Evolutionary conservation across 2,329 filamentous ascomycete genomes (phyloP), one percentile per base, ranked within the genome.

Genomic region (Coniochaeta hoffmannii): DNA sequence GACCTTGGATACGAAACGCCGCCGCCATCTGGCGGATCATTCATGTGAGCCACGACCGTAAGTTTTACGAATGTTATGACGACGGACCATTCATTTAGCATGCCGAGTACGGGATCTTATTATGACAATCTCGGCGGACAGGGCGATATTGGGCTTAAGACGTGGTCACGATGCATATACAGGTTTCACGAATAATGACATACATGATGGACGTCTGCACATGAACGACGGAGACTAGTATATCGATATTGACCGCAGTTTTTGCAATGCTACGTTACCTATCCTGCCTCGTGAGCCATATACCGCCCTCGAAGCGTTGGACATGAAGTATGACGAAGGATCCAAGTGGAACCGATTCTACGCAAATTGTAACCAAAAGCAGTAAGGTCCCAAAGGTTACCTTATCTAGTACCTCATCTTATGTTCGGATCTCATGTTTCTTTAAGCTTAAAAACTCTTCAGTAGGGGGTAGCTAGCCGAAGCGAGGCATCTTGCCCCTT

Each of bases 1-100:
- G 60, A 62, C 15, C 49, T 62, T 14, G 54, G 59, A 15, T 62
- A 58, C 31, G 56, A 57, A 17, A 62, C 60, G 24, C 60, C 60
- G 12, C 55, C 60, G 19, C 58, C 58, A 9, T 24, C 41, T 14
- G 41, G 41, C 24, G 41, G 19, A 7, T 26, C 41, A 6, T 46
- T 26, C 26, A 6, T 28, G 14, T 46, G 38, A 46, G 24, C 41
- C 12, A 4, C 14, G 2, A 19, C 2, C 14, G 8, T 11, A 24
- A 46, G 3, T 17, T 36, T 5, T 17, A 17, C 11, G 36, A 10
- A 19, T 7, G 11, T 19, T 22, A 11, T 10, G 17, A 41, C 36
- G n/a, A n/a, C n/a, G n/a, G n/a, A n/a, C n/a, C n/a, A n/a, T n/a
- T n/a, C n/a, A n/a, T n/a, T n/a, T n/a, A n/a, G n/a, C n/a, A n/a